These are phyloP conservation scores for Peterozyma toletana DNA, from an alignment of 805 yeast species.

Conservation along the genomic window DNA sequence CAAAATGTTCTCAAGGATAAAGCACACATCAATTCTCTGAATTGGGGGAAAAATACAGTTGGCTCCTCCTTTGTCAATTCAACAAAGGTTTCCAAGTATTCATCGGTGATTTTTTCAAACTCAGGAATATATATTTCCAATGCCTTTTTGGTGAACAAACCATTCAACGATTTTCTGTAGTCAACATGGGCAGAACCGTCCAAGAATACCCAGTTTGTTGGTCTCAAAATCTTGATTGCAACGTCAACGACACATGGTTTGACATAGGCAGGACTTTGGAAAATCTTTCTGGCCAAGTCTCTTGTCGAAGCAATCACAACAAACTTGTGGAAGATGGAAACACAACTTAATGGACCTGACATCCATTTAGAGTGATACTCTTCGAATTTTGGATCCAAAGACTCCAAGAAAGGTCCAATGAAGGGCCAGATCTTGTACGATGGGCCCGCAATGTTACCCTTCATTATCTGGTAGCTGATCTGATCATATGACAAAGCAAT, in stretches of 20 bases:
- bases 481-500: conserved; percentile 60
- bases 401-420: conserved; percentile 93
- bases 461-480: conserved; percentile 67
- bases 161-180: conserved; percentile 85
- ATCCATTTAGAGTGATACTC: conserved; percentile 92
- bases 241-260: conserved; percentile 99
- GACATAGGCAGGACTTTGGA: conserved; percentile 79
- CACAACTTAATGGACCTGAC: conserved; percentile 92
- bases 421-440: conserved; percentile 83
- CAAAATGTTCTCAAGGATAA: conserved; percentile 89
- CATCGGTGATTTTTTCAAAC: conserved; percentile 79
- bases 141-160: conserved; percentile 80
- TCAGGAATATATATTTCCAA: conserved; percentile 78
- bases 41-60: conserved; percentile 78
- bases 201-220: conserved; percentile 94
- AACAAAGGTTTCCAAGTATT: conserved; percentile 63
- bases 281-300: conserved; percentile 81
- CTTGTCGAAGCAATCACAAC: conserved; percentile 89
- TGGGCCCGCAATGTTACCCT: conserved; percentile 92
- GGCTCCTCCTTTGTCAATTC: conserved; percentile 53
- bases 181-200: conserved; percentile 96
- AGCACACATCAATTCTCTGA: conserved; percentile 96
- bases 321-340: conserved; percentile 95
- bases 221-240: conserved; percentile 88
- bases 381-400: conserved; percentile 91